Percentiles rank a stretch among this genome's conserved stretches.
These are phyloP conservation scores for Irpex lacteus DNA, from an alignment of 1,284 basidiomycete species.

Conservation along the genomic window DNA sequence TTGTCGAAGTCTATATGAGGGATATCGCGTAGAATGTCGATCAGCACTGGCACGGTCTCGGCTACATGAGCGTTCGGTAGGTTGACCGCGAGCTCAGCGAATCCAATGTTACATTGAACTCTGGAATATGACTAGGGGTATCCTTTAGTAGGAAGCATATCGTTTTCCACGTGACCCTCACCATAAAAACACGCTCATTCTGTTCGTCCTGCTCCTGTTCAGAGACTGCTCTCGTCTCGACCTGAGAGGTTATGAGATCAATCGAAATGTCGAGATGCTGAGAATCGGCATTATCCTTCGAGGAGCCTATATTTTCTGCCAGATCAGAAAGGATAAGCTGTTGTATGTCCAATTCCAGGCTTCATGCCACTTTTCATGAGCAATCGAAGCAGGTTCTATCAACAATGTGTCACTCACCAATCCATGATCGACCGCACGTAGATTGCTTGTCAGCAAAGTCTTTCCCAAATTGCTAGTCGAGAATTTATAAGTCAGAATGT, in stretches of 20 bases:
- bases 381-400: not conserved
- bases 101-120: constrained; percentile 75
- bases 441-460: not conserved
- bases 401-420: constrained; percentile 15
- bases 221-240: constrained; percentile 40
- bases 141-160: not conserved
- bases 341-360: constrained; percentile 76
- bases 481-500: too few relatives aligned
- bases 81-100: constrained; percentile 68
- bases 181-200: constrained; percentile 16
- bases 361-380: constrained; percentile 21
- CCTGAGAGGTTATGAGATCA: constrained; percentile 59
- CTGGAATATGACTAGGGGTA: constrained; percentile 51
- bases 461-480: not conserved
- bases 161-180: not conserved
- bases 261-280: constrained; percentile 41
- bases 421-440: constrained; percentile 15
- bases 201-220: constrained; percentile 23
- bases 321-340: constrained; percentile 81
- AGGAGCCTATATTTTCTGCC: constrained; percentile 59
- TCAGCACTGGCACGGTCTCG: constrained; percentile 50
- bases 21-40: constrained; percentile 66
- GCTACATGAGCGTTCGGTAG: constrained; percentile 54
- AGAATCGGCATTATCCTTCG: constrained; percentile 36
- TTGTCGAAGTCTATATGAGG: constrained; percentile 75